phyloP scores from a whole-genome alignment of 495 filamentous ascomycete species.

The Penicillium malachiteum region DNA sequence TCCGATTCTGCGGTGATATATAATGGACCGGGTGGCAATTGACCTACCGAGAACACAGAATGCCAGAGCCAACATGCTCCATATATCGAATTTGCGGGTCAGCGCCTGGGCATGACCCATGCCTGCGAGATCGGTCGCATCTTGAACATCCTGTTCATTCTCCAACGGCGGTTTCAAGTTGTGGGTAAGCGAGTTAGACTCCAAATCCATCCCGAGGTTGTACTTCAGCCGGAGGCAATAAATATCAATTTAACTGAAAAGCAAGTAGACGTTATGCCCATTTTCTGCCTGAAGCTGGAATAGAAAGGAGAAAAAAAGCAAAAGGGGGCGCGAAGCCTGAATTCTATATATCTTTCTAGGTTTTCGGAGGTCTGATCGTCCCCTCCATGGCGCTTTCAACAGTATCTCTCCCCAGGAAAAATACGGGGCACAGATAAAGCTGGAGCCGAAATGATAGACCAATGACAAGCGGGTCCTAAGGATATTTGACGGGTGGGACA shows the following conservation, averaged over 20 bases:
- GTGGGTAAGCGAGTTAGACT: conserved; percentile 26
- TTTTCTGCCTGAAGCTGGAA: conserved; percentile 21
- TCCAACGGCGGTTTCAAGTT: conserved; percentile 36
- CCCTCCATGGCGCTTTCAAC: conserved; percentile 8
- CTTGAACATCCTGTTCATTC: conserved; percentile 41
- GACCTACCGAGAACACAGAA: conserved; percentile 45
- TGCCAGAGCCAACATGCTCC: conserved; percentile 48
- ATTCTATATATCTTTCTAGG: conserved; percentile 18
- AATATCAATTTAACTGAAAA: conserved; percentile 19
- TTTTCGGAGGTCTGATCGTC: conserved; percentile 4
- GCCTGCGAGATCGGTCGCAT: conserved; percentile 50
- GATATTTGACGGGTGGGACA: conserved; percentile 4
- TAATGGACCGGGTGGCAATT: background rate
- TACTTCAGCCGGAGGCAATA: conserved; percentile 16
- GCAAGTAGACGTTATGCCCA: conserved; percentile 15
- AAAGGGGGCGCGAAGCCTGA: background rate
- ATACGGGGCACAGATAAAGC: conserved; percentile 28
- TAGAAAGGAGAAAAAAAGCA: background rate
- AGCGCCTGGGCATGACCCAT: conserved; percentile 54
- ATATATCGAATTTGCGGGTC: conserved; percentile 48
- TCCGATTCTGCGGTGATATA: background rate
- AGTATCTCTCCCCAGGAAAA: conserved; percentile 14
- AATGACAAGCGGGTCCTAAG: conserved; percentile 9
- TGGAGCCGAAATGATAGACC: conserved; percentile 13
- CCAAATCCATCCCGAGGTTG: conserved; percentile 31